Evolutionary conservation across 2,329 filamentous ascomycete species (phyloP).

Genomic region (Aureobasidium subglaciale): DNA sequence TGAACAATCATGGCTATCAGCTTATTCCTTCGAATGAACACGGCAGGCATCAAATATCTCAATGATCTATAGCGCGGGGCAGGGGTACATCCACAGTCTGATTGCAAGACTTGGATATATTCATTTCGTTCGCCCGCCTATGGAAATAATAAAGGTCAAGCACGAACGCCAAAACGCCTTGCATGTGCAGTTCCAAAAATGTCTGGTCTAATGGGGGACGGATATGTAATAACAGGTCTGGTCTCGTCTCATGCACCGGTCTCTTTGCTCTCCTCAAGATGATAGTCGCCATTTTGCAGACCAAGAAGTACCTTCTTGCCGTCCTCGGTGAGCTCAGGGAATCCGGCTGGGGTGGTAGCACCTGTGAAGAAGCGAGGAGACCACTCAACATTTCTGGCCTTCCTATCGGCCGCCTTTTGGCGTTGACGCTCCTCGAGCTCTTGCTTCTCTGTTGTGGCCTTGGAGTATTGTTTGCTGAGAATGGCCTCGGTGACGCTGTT

Average conservation of each 20-base stretch:
- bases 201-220: neutral
- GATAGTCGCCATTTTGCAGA: slow-evolving; percentile 46
- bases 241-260: slow-evolving; percentile 28
- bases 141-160: too few species aligned
- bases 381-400: slow-evolving; percentile 63
- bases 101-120: too few species aligned
- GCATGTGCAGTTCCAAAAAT: slow-evolving; percentile 7
- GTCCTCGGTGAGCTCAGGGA: slow-evolving; percentile 56
- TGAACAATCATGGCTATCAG: too few species aligned
- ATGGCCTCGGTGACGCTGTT: slow-evolving; percentile 81
- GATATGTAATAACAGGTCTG: neutral
- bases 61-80: too few species aligned
- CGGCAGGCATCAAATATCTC: too few species aligned
- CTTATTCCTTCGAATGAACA: too few species aligned
- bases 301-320: slow-evolving; percentile 52
- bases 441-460: slow-evolving; percentile 80
- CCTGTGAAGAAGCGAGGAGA: slow-evolving; percentile 80
- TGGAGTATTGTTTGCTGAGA: slow-evolving; percentile 68
- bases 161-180: slow-evolving; percentile 3
- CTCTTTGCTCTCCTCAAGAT: slow-evolving; percentile 40
- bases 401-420: slow-evolving; percentile 72
- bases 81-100: too few species aligned
- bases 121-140: neutral
- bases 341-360: slow-evolving; percentile 52
- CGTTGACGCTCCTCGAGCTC: slow-evolving; percentile 88